phyloP scores from a whole-genome alignment of 108 stramenopile genomes.

The Fistulifera pelliculosa region DNA sequence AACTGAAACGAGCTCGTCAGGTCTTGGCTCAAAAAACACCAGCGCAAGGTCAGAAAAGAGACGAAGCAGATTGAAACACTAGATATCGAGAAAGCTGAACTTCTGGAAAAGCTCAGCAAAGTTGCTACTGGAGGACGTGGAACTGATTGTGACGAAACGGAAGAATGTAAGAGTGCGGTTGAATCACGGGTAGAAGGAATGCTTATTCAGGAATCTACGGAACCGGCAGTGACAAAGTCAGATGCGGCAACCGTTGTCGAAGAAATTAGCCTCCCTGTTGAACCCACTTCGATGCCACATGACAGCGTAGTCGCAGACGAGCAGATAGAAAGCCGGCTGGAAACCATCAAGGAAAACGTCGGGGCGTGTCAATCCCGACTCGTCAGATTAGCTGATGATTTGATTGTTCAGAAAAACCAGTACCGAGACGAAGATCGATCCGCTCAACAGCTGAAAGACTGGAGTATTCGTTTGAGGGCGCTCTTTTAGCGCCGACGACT shows the following conservation, averaged over 20 bases:
- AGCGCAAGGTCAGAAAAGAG: conserved; percentile 61
- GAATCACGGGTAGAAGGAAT: not conserved
- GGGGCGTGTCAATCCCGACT: conserved; percentile 10
- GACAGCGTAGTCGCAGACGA: too few species aligned
- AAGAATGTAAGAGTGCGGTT: not conserved
- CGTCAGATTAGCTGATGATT: conserved; percentile 2
- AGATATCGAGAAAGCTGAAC: not conserved
- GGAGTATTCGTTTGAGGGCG: conserved; percentile 48
- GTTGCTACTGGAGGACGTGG: not conserved
- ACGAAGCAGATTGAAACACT: conserved; percentile 54
- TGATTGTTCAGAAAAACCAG: conserved; percentile 28
- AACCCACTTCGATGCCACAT: not conserved
- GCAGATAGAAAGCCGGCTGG: not conserved
- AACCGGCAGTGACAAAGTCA: too few species aligned
- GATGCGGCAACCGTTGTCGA: not conserved
- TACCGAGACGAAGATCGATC: conserved; percentile 40
- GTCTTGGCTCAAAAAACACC: conserved; percentile 52
- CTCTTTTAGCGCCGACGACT: conserved; percentile 34
- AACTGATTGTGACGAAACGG: not conserved
- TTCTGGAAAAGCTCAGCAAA: not conserved
- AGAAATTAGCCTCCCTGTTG: not conserved
- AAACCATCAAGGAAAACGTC: conserved; percentile 7
- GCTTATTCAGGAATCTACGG: not conserved
- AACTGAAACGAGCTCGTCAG: conserved; percentile 50
- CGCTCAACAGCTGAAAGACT: conserved; percentile 27